Evolutionary conservation across 805 yeast genomes (phyloP), one percentile per base, ranked within the genome.

Genomic region (Sugiyamaella qingdaonensis): DNA sequence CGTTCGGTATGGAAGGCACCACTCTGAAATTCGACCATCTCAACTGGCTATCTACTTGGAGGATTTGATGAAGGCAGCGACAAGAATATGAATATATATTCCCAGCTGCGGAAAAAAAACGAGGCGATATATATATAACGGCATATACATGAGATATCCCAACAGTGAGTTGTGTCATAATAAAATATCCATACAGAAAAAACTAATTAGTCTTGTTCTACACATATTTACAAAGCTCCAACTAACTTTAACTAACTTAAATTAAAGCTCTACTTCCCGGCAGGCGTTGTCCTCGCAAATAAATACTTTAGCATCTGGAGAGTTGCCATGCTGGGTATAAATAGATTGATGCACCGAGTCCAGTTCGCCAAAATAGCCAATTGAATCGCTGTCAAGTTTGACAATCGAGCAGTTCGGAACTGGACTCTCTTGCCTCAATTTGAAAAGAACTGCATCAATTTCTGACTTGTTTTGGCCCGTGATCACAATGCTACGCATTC

Each of bases 1-100:
- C 88, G 14, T 85, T 86, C 61, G 98, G 98, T 51, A 87, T 92
- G 95, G 67, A 65, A 10, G 86, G 86, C 19, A 73, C 76, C 45
- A 73, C 72, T 37, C 57, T 64, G 1, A 72, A 79, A 48, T 86
- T 69, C 67, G 62, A 64, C 47, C 72, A 81, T 64, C 70, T 86
- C 63, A 74, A 78, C 61, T 71, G 85, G 73, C 66, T 85, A 50
- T 65, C 69, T 11, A 65, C 80, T 7, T 85, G 91, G 91, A 78
- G 77, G 53, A 70, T 78, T 36, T 67, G 55, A 37, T 24, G 29
- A 24, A 24, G 29, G 7, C 29, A 24, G 29, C 29, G 7, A 24
- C 7, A 3, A 24, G 3, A 19, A 24, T 24, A 24, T 24, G 29
- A 24, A 7, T 24, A 7, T 24, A 7, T 7, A 36, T 27, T 8